Conservation (phyloP, 768 basidiomycete genomes). For the Terana coerulea region DNA sequence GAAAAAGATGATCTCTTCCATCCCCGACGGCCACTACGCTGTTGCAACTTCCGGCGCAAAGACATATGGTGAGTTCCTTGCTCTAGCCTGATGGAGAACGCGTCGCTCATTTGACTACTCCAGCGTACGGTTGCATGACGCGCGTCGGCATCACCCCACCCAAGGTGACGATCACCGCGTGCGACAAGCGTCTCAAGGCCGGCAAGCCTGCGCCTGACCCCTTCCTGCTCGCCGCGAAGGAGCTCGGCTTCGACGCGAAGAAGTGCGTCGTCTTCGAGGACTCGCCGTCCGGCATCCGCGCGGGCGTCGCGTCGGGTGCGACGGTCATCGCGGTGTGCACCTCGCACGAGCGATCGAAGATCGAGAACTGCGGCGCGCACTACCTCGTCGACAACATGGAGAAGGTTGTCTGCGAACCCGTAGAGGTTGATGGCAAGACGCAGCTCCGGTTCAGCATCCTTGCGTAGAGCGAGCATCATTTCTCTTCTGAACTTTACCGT, state of each 20-base stretch:
- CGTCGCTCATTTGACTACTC: constrained; percentile 8
- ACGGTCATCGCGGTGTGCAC: constrained; percentile 77
- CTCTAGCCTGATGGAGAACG: too few relatives aligned
- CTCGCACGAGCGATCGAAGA: constrained; percentile 54
- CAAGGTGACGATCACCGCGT: constrained; percentile 67
- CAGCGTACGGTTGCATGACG: constrained; percentile 64
- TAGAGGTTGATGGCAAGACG: constrained; percentile 31
- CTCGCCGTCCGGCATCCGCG: constrained; percentile 59
- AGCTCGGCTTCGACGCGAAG: constrained; percentile 50
- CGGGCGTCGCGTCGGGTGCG: constrained; percentile 70
- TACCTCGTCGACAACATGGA: constrained; percentile 55
- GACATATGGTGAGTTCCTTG: constrained; percentile 49
- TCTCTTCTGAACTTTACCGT: too few relatives aligned
- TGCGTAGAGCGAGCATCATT: too few relatives aligned
- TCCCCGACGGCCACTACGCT: constrained; percentile 64
- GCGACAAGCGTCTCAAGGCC: constrained; percentile 67
- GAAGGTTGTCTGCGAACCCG: constrained; percentile 37
- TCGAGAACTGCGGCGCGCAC: constrained; percentile 54
- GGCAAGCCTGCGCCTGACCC: constrained; percentile 63
- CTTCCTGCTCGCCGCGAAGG: constrained; percentile 58
- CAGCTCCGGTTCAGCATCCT: constrained; percentile 42
- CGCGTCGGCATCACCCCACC: constrained; percentile 69
- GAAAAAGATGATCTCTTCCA: constrained; percentile 55
- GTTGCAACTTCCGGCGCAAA: constrained; percentile 74
- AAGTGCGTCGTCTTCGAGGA: constrained; percentile 81